Percentiles rank a stretch among this genome's conserved stretches.
Conservation (phyloP, 2,329 filamentous ascomycete species). For the Sporothrix globosa region DNA sequence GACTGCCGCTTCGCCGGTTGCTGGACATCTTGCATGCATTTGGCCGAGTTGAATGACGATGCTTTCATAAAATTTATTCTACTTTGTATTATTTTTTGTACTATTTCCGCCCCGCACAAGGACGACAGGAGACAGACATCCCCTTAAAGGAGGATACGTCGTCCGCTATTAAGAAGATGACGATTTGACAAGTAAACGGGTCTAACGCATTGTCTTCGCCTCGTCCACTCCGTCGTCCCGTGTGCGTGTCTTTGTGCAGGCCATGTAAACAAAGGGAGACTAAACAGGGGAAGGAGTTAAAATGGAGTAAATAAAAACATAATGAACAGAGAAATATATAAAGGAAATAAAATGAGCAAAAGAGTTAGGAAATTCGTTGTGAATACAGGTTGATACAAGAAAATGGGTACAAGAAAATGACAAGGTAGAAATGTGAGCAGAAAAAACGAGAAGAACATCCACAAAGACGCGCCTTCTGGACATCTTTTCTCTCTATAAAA, state of each 20-base stretch:
- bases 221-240: not conserved
- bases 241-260: slow-evolving; percentile 6
- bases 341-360: slow-evolving; percentile 7
- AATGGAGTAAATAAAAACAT: not conserved
- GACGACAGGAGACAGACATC: not conserved
- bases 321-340: slow-evolving; percentile 7
- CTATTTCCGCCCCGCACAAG: not conserved
- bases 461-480: not conserved
- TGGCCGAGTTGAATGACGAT: no score
- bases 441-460: slow-evolving; percentile 4
- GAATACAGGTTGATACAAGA: slow-evolving; percentile 25
- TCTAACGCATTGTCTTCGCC: not conserved
- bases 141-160: not conserved
- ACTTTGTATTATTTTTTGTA: slow-evolving; percentile 19
- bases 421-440: slow-evolving; percentile 17
- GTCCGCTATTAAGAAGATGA: not conserved
- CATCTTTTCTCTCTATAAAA: not conserved
- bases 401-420: slow-evolving; percentile 25
- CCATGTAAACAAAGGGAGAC: slow-evolving; percentile 26
- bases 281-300: not conserved
- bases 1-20: not conserved
- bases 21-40: not conserved
- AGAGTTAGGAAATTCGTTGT: slow-evolving; percentile 19
- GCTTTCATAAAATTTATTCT: not conserved
- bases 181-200: not conserved